These are phyloP conservation scores for Orbilia blumenaviensis DNA, from an alignment of 2,329 filamentous ascomycete genomes.

Conservation along the genomic window DNA sequence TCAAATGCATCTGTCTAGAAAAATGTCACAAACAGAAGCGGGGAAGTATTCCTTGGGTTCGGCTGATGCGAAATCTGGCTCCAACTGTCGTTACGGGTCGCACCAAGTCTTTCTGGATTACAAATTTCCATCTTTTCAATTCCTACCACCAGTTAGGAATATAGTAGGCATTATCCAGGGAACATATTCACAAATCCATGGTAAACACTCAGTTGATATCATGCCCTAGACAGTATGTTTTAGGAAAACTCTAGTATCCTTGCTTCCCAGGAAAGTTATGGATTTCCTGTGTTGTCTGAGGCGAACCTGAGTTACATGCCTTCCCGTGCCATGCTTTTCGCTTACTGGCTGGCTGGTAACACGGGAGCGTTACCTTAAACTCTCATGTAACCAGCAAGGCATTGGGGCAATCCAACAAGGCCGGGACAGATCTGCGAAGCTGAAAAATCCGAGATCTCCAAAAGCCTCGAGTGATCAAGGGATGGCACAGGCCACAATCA, in stretches of 20 bases:
- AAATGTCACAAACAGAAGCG: slow-evolving; percentile 5
- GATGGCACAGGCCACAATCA: slow-evolving; percentile 4
- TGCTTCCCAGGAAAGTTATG: slow-evolving; percentile 1
- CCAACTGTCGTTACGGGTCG: background rate
- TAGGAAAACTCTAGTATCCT: slow-evolving; percentile 1
- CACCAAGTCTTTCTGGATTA: background rate
- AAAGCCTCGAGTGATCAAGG: background rate
- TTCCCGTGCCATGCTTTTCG: slow-evolving; percentile 27
- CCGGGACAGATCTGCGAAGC: background rate
- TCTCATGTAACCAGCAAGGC: background rate
- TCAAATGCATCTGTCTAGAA: slow-evolving; percentile 20
- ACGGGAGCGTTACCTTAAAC: slow-evolving; percentile 22
- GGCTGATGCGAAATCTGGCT: slow-evolving; percentile 10
- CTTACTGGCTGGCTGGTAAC: slow-evolving; percentile 24
- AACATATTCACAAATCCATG: background rate
- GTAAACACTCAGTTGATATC: background rate
- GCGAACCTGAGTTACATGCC: slow-evolving; percentile 11
- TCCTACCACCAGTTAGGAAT: background rate
- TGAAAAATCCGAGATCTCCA: background rate
- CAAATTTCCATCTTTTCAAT: background rate
- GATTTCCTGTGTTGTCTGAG: slow-evolving; percentile 32
- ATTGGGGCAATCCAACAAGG: background rate
- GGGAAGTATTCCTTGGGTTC: slow-evolving; percentile 12
- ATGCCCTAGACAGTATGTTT: background rate
- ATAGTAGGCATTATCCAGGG: background rate